Conservation (phyloP, 805 yeast genomes). For the Sugiyamaella boreocaroliniensis region DNA sequence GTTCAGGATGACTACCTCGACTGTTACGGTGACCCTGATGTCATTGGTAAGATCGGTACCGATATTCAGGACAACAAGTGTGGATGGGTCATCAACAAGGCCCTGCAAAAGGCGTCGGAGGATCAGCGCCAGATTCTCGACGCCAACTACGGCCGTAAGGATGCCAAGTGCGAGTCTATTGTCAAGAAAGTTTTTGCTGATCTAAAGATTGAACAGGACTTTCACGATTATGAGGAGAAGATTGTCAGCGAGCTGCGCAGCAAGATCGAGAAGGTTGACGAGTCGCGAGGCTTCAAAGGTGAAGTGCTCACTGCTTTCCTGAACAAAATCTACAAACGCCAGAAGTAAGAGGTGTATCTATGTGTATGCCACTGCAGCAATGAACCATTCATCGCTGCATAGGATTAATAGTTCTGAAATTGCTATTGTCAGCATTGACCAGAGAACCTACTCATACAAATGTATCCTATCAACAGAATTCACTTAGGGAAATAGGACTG, state of each 20-base stretch:
- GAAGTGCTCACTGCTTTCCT: slow-evolving; percentile 81
- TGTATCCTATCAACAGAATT: too few species aligned
- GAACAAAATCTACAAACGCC: slow-evolving; percentile 88
- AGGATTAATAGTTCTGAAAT: neutral
- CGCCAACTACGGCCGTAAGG: slow-evolving; percentile 83
- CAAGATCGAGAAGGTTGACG: slow-evolving; percentile 71
- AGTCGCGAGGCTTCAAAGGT: slow-evolving; percentile 85
- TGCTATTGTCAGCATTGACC: too few species aligned
- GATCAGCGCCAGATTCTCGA: slow-evolving; percentile 81
- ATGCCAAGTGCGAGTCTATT: slow-evolving; percentile 55
- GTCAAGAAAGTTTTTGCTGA: slow-evolving; percentile 71
- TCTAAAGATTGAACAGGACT: slow-evolving; percentile 61
- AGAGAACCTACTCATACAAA: too few species aligned
- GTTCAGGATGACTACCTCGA: slow-evolving; percentile 96
- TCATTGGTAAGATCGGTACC: slow-evolving; percentile 97
- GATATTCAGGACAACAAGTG: slow-evolving; percentile 98
- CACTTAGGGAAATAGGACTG: too few species aligned
- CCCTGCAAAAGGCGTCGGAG: slow-evolving; percentile 66
- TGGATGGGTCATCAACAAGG: slow-evolving; percentile 94
- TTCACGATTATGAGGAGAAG: slow-evolving; percentile 76
- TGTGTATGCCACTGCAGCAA: neutral
- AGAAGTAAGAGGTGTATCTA: slow-evolving; percentile 44
- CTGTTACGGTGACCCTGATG: slow-evolving; percentile 94
- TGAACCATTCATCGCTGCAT: neutral
- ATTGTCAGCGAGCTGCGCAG: slow-evolving; percentile 56